phyloP scores from a whole-genome alignment of 2,329 filamentous ascomycete species.

The Emericellopsis cladophorae region DNA sequence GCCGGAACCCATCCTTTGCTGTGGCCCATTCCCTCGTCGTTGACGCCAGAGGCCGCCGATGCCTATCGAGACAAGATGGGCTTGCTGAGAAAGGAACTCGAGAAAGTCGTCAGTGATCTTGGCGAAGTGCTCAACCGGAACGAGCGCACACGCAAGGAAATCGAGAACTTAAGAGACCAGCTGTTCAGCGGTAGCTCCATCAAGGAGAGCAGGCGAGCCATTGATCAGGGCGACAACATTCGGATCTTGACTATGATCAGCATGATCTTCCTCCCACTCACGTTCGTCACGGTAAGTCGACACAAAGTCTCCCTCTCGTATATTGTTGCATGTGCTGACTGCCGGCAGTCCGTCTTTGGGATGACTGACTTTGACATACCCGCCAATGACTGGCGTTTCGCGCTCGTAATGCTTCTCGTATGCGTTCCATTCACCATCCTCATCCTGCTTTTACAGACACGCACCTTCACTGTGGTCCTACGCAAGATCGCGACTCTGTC shows the following conservation, averaged over 20 bases:
- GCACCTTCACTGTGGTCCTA: slow-evolving; percentile 17
- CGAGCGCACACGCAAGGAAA: slow-evolving; percentile 39
- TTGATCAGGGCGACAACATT: slow-evolving; percentile 52
- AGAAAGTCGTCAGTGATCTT: slow-evolving; percentile 36
- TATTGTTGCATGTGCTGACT: background rate
- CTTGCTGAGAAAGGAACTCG: slow-evolving; percentile 31
- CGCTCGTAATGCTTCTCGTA: slow-evolving; percentile 52
- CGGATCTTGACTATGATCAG: slow-evolving; percentile 46
- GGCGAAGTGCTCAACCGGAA: slow-evolving; percentile 34
- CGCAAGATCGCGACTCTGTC: slow-evolving; percentile 5
- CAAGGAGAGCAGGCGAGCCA: slow-evolving; percentile 45
- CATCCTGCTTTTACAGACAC: slow-evolving; percentile 30
- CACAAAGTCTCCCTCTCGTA: background rate
- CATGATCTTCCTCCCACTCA: slow-evolving; percentile 48
- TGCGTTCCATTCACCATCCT: slow-evolving; percentile 37
- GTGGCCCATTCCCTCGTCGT: slow-evolving; percentile 38
- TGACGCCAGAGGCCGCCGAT: slow-evolving; percentile 20
- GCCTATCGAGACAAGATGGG: slow-evolving; percentile 36
- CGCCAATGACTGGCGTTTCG: slow-evolving; percentile 29
- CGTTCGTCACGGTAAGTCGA: slow-evolving; percentile 39
- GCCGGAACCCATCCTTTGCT: slow-evolving; percentile 38
- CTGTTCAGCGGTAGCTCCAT: slow-evolving; percentile 52
- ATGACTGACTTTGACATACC: slow-evolving; percentile 31
- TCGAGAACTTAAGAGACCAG: slow-evolving; percentile 44
- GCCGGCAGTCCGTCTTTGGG: slow-evolving; percentile 35